Conservation (phyloP, 805 yeast species). For the Tetrapisispora namnaoensis region DNA sequence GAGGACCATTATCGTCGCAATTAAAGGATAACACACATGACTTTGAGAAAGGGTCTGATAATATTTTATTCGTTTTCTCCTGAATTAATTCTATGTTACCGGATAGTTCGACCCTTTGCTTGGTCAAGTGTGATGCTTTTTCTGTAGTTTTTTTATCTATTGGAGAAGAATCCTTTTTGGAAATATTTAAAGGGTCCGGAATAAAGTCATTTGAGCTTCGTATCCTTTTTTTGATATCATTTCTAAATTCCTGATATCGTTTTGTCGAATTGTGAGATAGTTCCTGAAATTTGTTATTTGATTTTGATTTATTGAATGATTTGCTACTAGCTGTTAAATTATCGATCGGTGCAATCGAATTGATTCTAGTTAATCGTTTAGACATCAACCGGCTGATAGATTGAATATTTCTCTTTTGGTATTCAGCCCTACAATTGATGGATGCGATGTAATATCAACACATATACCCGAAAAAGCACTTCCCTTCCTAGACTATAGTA, state of each 20-base stretch:
- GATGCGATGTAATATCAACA: background rate
- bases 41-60: background rate
- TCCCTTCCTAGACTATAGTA: too few species aligned
- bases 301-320: too few species aligned
- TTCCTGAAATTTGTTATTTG: too few species aligned
- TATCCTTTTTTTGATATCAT: constrained; percentile 11
- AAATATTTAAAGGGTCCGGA: constrained; percentile 1
- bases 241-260: constrained; percentile 13
- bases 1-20: constrained; percentile 9
- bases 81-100: constrained; percentile 1
- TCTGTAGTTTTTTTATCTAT: background rate
- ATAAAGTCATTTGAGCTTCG: constrained; percentile 9
- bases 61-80: background rate
- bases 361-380: background rate
- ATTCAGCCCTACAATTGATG: background rate
- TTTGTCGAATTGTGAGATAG: background rate
- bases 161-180: background rate
- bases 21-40: constrained; percentile 6
- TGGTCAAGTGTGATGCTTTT: background rate
- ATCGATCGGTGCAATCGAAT: constrained; percentile 3
- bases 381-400: background rate
- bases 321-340: background rate
- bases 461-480: too few species aligned
- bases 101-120: constrained; percentile 1
- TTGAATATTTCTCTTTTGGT: background rate